Base-by-base conservation (phyloP, 257 asterid genomes). In the Ballota nigra region DNA sequence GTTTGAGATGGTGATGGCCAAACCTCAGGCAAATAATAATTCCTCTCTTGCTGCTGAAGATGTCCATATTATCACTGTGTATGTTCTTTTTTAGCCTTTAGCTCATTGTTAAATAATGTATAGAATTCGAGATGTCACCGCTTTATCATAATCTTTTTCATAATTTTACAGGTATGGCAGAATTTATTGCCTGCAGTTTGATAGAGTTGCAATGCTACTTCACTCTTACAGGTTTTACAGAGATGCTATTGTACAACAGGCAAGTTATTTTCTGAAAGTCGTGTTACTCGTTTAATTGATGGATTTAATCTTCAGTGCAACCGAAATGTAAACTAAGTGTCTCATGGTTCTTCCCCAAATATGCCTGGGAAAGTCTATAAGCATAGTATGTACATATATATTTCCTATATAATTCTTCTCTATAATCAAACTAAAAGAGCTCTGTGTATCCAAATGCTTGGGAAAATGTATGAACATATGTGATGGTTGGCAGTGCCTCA, bases 101-200 rank as follows among this genome's bases (percentile, higher is more conserved):
- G 34, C 33, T 51, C n/a, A n/a, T n/a, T n/a, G 43, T 60, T 72
- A 33, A 55, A 60, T 43, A 18, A 34, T 72, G 29, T 51, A 51
- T 61, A 8, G 68, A 57, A 31, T 66, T 79, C 59, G 52, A 80
- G 63, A 68, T 68, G 77, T 40, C 2, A 33, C 64, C 31, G 20
- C 70, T 58, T 36, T 66, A 33, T 75, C 56, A 55, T 59, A 63
- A 67, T 79, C 56, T 69, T 59, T 76, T 75, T 76, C 73, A 70
- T 62, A 63, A 65, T 74, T 80, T 75, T 71, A 58, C 95, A 94
- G 97, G 79, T 94, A 94, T 75, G 98, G 98, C 77, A 88, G 99
- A 86, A 89, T 94, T 82, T 94, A 92, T 79, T 94, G 99, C 88
- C 83, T 94, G 81, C 99, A 94, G 83, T 81, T 91, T 67, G 98